Conservation (phyloP, 371 early-diverging fungal species). For the Mortierella sp. region DNA sequence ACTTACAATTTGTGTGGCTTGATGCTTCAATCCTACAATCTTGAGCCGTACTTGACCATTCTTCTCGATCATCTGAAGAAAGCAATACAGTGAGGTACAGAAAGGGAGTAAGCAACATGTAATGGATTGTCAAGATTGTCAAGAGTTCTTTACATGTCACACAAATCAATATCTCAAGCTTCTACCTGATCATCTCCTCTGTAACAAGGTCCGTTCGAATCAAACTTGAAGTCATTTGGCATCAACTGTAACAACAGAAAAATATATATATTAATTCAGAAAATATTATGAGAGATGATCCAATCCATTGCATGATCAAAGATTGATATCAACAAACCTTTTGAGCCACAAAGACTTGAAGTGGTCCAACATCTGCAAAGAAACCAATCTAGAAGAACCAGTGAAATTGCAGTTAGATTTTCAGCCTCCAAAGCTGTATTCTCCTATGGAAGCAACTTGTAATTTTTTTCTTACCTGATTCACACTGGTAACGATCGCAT, state of each 20-base stretch:
- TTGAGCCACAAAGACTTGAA: conserved; percentile 95
- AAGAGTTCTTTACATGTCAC: background rate
- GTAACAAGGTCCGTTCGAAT: conserved; percentile 90
- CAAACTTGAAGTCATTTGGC: conserved; percentile 91
- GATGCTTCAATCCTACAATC: conserved; percentile 94
- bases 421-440: background rate
- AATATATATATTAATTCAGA: too few relatives aligned
- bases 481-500: conserved; percentile 95
- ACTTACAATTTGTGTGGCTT: conserved; percentile 94
- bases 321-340: conserved; percentile 66
- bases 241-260: conserved; percentile 71
- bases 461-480: conserved; percentile 77
- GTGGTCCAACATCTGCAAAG: conserved; percentile 97
- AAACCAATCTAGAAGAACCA: conserved; percentile 86
- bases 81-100: background rate
- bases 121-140: conserved; percentile 2
- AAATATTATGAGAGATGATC: background rate
- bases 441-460: background rate
- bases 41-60: conserved; percentile 91
- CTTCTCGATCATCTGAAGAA: conserved; percentile 83
- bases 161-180: background rate
- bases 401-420: background rate
- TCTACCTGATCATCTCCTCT: conserved; percentile 85
- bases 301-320: background rate
- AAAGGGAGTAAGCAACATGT: background rate